Conservation (phyloP, 2,329 filamentous ascomycete genomes). For the Alternaria gansuensis region DNA sequence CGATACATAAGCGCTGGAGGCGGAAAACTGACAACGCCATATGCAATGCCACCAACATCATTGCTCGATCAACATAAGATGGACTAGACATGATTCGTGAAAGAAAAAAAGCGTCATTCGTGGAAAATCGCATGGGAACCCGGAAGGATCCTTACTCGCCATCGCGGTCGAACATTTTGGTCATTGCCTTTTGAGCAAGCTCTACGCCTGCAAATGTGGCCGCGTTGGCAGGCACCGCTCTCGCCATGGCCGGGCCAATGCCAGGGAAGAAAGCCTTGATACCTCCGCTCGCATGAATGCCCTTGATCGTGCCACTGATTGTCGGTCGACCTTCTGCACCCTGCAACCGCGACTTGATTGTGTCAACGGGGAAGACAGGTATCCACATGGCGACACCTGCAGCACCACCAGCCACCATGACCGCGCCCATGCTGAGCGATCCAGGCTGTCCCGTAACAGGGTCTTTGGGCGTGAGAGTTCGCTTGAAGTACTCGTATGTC, state of each 20-base stretch:
- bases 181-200: slow-evolving; percentile 83
- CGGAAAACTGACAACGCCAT: slow-evolving; percentile 31
- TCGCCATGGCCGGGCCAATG: slow-evolving; percentile 88
- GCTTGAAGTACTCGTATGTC: slow-evolving; percentile 95
- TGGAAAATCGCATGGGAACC: not conserved
- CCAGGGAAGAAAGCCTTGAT: slow-evolving; percentile 96
- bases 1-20: slow-evolving; percentile 15
- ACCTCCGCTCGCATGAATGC: slow-evolving; percentile 85
- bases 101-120: slow-evolving; percentile 15
- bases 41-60: slow-evolving; percentile 33
- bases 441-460: slow-evolving; percentile 74
- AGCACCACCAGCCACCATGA: slow-evolving; percentile 86
- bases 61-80: slow-evolving; percentile 18
- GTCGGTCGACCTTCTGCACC: slow-evolving; percentile 86
- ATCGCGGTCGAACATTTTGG: slow-evolving; percentile 69
- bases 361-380: slow-evolving; percentile 96
- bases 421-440: slow-evolving; percentile 79
- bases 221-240: slow-evolving; percentile 94
- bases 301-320: slow-evolving; percentile 78
- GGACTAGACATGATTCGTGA: slow-evolving; percentile 9
- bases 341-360: slow-evolving; percentile 92
- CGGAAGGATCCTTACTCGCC: slow-evolving; percentile 34
- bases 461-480: slow-evolving; percentile 82
- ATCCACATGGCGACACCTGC: slow-evolving; percentile 99
- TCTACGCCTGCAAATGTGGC: slow-evolving; percentile 92